Evolutionary conservation across 768 basidiomycete species (phyloP).

Genomic region (Cytidiella melzeri): DNA sequence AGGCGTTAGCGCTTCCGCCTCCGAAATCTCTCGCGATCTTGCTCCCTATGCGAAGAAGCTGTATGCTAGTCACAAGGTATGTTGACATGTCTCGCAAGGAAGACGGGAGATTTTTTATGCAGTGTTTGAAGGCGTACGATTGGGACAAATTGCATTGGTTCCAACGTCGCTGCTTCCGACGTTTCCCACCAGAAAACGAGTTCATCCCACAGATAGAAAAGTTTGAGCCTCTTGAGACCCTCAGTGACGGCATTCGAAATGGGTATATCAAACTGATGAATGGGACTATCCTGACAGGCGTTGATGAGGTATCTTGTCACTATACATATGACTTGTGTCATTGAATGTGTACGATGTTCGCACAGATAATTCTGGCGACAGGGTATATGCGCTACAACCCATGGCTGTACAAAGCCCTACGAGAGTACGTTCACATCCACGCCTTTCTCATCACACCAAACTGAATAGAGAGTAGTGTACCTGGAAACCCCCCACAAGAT

Average conservation of each 20-base stretch:
- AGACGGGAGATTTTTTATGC: constrained; percentile 9
- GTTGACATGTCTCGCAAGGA: neutral
- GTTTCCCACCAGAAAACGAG: constrained; percentile 22
- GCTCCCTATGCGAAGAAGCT: constrained; percentile 3
- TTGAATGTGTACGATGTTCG: too few species aligned
- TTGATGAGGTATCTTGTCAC: constrained; percentile 17
- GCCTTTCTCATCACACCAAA: too few species aligned
- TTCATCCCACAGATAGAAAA: constrained; percentile 25
- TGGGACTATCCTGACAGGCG: constrained; percentile 24
- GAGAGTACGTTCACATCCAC: neutral
- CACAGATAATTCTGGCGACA: neutral
- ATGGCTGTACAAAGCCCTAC: neutral
- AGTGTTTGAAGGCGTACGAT: constrained; percentile 19
- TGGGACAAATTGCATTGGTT: constrained; percentile 22
- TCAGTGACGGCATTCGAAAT: constrained; percentile 19
- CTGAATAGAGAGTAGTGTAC: neutral
- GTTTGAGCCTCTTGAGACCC: constrained; percentile 17
- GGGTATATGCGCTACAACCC: neutral
- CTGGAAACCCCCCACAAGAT: neutral
- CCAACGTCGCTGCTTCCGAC: constrained; percentile 20
- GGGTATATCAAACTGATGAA: constrained; percentile 24
- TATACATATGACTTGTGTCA: neutral
- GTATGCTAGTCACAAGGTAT: neutral
- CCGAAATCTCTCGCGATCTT: constrained; percentile 1
- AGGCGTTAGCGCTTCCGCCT: neutral